phyloP scores from a whole-genome alignment of 2,329 filamentous ascomycete species.

The Aspergillus spinulosporus region DNA sequence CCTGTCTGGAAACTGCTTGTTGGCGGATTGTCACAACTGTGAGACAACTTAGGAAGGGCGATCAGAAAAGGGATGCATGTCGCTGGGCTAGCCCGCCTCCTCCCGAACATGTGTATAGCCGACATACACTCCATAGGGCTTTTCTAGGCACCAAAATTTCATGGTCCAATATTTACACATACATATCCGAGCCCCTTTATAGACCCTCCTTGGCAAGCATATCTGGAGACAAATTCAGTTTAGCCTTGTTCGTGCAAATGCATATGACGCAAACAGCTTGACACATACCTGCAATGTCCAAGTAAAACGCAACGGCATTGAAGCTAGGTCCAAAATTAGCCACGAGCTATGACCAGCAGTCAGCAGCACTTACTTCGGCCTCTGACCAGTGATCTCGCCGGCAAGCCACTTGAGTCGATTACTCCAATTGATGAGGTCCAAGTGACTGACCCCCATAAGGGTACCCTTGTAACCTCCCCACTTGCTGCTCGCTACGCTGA shows the following conservation, averaged over 20 bases:
- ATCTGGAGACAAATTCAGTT: constrained; percentile 37
- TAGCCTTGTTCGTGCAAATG: constrained; percentile 5
- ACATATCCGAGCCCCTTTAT: constrained; percentile 24
- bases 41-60: constrained; percentile 1
- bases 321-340: constrained; percentile 46
- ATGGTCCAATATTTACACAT: neutral
- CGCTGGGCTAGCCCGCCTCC: constrained; percentile 10
- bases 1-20: neutral
- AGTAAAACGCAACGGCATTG: constrained; percentile 64
- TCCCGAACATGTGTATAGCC: constrained; percentile 10
- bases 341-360: neutral
- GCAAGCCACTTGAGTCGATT: constrained; percentile 61
- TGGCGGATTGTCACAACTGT: neutral
- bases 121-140: constrained; percentile 2
- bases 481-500: constrained; percentile 59
- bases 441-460: constrained; percentile 62
- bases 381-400: constrained; percentile 57
- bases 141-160: constrained; percentile 24
- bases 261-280: constrained; percentile 8
- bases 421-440: constrained; percentile 68
- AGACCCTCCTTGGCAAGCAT: constrained; percentile 70
- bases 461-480: constrained; percentile 67
- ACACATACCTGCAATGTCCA: constrained; percentile 62
- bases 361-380: constrained; percentile 47
- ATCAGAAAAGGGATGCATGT: constrained; percentile 1